Evolutionary conservation across 2,329 filamentous ascomycete genomes (phyloP).

Genomic region (Leptographium procerum): DNA sequence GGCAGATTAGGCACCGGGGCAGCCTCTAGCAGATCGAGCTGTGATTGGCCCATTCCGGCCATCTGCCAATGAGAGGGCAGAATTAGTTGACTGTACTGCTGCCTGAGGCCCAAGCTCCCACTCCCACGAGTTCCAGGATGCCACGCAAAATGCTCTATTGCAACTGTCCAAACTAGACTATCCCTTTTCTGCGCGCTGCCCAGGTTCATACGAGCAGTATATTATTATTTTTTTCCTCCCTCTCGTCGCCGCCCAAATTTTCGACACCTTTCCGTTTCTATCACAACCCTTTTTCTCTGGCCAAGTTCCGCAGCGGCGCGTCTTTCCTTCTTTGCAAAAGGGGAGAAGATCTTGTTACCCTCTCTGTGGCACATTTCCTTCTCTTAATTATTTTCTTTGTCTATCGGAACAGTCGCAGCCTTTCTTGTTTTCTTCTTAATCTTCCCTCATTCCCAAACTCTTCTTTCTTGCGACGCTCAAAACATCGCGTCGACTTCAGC

Average conservation of each 20-base stretch:
- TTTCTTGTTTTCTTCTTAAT: neutral
- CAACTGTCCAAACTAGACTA: neutral
- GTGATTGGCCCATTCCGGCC: neutral
- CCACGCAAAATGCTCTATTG: neutral
- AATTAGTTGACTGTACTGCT: neutral
- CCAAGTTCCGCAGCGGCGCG: neutral
- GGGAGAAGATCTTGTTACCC: neutral
- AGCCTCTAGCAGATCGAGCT: neutral
- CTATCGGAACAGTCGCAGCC: neutral
- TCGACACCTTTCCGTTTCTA: neutral
- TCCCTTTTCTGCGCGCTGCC: neutral
- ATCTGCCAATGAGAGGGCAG: neutral
- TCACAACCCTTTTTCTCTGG: neutral
- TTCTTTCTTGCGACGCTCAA: neutral
- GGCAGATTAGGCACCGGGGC: neutral
- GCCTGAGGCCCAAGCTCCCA: neutral
- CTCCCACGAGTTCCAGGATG: neutral
- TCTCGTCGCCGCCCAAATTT: constrained; percentile 1
- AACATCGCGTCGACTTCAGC: neutral
- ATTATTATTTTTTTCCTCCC: neutral
- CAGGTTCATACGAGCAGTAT: neutral
- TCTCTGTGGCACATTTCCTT: neutral
- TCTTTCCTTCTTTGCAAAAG: neutral
- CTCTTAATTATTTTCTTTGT: neutral
- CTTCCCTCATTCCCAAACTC: neutral